These are phyloP conservation scores for Aspergillus egyptiacus DNA, from an alignment of 495 filamentous ascomycete genomes.

Conservation along the genomic window DNA sequence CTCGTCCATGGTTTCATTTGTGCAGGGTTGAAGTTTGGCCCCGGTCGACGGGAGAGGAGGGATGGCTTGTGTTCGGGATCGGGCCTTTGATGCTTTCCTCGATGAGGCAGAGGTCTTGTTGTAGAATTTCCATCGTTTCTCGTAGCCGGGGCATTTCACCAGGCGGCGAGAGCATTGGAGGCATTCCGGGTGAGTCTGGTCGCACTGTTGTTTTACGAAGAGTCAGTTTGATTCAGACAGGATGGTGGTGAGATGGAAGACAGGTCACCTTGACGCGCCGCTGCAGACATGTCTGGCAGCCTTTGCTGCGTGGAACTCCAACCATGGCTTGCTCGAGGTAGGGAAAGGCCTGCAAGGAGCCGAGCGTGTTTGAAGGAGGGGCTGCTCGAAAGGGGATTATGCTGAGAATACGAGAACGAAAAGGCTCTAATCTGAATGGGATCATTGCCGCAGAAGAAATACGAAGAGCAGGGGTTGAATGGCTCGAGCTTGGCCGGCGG, in stretches of 20 bases:
- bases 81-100: not conserved
- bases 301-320: conserved; percentile 12
- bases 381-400: conserved; percentile 8
- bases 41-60: no score
- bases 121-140: conserved; percentile 17
- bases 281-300: conserved; percentile 15
- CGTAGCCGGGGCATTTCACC: conserved; percentile 25
- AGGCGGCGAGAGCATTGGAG: conserved; percentile 19
- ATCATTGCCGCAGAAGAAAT: not conserved
- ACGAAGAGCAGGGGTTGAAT: not conserved
- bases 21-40: no score
- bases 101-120: conserved; percentile 1
- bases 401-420: conserved; percentile 10
- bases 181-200: conserved; percentile 19
- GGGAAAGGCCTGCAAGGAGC: not conserved
- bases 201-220: conserved; percentile 15
- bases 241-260: not conserved
- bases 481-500: conserved; percentile 20
- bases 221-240: not conserved
- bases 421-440: not conserved
- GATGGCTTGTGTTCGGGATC: not conserved
- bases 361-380: not conserved
- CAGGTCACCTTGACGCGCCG: conserved; percentile 21
- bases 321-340: not conserved
- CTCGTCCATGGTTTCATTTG: conserved; percentile 12